Percentiles rank a stretch among this genome's conserved stretches.
These are phyloP conservation scores for Tremellales sp. DNA, from an alignment of 1,284 basidiomycete genomes.

Conservation along the genomic window DNA sequence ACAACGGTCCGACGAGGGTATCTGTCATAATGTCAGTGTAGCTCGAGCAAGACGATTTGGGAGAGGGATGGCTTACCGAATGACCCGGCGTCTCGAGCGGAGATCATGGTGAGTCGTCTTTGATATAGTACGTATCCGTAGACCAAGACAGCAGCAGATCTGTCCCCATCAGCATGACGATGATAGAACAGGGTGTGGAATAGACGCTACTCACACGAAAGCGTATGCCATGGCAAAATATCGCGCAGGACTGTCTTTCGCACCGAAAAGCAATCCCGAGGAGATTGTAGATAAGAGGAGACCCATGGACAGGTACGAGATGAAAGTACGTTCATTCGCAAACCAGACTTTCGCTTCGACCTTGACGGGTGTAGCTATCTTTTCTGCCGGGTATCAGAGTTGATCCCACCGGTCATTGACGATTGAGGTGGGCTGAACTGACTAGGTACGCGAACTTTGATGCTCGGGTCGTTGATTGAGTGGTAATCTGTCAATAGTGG, in stretches of 20 bases:
- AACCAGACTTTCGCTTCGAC: slow-evolving; percentile 99
- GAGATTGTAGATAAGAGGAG: slow-evolving; percentile 81
- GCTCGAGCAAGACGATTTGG: neutral
- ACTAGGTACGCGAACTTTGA: slow-evolving; percentile 42
- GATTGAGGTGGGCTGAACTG: slow-evolving; percentile 11
- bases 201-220: slow-evolving; percentile 54
- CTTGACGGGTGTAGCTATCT: slow-evolving; percentile 80
- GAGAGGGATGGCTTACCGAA: slow-evolving; percentile 61
- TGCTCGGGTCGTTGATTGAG: slow-evolving; percentile 40
- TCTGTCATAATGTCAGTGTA: slow-evolving; percentile 53
- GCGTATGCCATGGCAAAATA: slow-evolving; percentile 84
- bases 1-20: slow-evolving; percentile 69
- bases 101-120: slow-evolving; percentile 84
- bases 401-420: too few species aligned
- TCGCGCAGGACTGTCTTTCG: slow-evolving; percentile 64
- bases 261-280: slow-evolving; percentile 60
- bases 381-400: slow-evolving; percentile 58
- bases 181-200: neutral
- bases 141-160: slow-evolving; percentile 49
- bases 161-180: slow-evolving; percentile 13
- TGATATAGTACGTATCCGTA: slow-evolving; percentile 89
- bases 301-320: slow-evolving; percentile 83
- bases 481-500: slow-evolving; percentile 43
- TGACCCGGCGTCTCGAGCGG: slow-evolving; percentile 80
- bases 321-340: slow-evolving; percentile 95